phyloP scores from a whole-genome alignment of 1,139 yeast species.

The Hyphopichia buzzinii region DNA sequence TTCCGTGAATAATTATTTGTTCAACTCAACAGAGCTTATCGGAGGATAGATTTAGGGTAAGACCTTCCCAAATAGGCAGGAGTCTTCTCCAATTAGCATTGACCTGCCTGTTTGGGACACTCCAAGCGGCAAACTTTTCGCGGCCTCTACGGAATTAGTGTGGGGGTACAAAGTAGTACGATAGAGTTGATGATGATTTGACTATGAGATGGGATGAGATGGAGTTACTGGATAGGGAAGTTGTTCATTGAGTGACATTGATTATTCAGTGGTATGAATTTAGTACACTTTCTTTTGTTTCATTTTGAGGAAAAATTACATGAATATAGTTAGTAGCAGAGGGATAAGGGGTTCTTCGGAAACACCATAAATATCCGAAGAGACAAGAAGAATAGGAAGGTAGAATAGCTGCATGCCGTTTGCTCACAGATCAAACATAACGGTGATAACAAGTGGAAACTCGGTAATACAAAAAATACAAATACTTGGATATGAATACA shows the following conservation, averaged over 20 bases:
- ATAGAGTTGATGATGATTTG: not conserved
- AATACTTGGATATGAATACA: not conserved
- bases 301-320: no score
- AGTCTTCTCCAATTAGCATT: not conserved
- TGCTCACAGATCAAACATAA: not conserved
- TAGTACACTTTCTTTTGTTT: no score
- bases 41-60: not conserved
- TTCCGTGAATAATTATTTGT: not conserved
- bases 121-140: not conserved
- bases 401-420: not conserved
- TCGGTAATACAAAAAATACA: no score
- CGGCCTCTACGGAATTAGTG: not conserved
- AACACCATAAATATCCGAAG: no score
- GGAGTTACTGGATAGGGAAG: no score
- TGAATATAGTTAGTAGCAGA: no score
- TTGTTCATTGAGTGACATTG: no score
- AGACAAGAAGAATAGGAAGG: no score
- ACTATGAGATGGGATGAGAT: no score
- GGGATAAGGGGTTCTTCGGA: no score
- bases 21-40: not conserved
- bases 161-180: not conserved
- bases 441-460: no score
- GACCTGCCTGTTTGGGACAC: not conserved
- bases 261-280: no score
- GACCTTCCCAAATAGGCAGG: not conserved